These are phyloP conservation scores for Helianthus tuberosus DNA, from an alignment of 129 eudicot genomes.

Conservation along the genomic window DNA sequence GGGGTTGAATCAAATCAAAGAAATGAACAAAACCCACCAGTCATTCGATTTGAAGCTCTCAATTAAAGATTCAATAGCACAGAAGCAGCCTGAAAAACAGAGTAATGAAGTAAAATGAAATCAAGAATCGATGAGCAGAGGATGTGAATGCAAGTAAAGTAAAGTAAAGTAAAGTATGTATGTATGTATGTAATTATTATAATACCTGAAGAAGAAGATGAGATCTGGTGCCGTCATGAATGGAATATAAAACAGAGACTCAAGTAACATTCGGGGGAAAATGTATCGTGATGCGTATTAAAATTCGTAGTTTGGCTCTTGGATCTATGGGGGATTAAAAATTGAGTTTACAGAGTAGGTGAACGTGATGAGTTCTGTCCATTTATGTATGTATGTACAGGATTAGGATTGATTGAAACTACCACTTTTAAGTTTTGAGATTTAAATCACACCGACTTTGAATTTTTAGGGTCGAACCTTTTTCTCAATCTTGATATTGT, in stretches of 20 bases:
- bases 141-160: constrained; percentile 29
- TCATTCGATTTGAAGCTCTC: background rate
- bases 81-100: constrained; percentile 31
- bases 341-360: background rate
- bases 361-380: constrained; percentile 32
- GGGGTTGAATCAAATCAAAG: constrained; percentile 3
- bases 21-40: constrained; percentile 5
- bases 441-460: too few relatives aligned
- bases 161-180: constrained; percentile 23
- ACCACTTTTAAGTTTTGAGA: too few relatives aligned
- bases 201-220: constrained; percentile 8
- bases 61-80: constrained; percentile 25
- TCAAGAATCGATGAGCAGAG: constrained; percentile 8
- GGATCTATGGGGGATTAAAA: constrained; percentile 25
- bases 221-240: constrained; percentile 40
- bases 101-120: background rate
- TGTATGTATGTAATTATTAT: too few relatives aligned
- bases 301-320: constrained; percentile 29
- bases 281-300: constrained; percentile 27
- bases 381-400: background rate
- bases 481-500: too few relatives aligned
- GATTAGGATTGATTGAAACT: too few relatives aligned
- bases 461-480: too few relatives aligned
- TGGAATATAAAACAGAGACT: constrained; percentile 8
- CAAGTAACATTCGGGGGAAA: constrained; percentile 19